Percentiles rank a stretch among this genome's conserved stretches.
Conservation (phyloP, 495 filamentous ascomycete genomes). For the Aspergillus nidulans region DNA sequence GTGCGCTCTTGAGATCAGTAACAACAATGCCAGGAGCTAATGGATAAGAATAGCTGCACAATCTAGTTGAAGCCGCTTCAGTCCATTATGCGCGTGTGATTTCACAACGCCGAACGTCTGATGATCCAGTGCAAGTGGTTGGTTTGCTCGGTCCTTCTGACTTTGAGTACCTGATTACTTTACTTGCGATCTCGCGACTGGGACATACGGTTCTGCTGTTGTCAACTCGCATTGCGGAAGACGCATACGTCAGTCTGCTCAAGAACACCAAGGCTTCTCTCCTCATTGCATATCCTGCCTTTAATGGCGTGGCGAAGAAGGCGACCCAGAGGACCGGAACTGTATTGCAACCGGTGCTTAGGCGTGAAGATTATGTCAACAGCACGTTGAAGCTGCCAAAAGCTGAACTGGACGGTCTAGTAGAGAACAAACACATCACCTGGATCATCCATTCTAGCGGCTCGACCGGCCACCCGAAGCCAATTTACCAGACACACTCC, state of each 20-base stretch:
- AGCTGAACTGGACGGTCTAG: conserved; percentile 17
- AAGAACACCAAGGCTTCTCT: conserved; percentile 22
- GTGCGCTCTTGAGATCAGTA: neutral
- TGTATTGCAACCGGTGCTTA: conserved; percentile 9
- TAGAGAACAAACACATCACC: conserved; percentile 21
- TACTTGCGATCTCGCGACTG: conserved; percentile 39
- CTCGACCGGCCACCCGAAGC: conserved; percentile 38
- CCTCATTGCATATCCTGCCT: conserved; percentile 17
- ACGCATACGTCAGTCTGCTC: conserved; percentile 38
- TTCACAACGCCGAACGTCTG: conserved; percentile 20
- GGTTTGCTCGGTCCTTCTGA: conserved; percentile 39
- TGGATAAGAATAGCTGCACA: conserved; percentile 18
- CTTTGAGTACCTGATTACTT: conserved; percentile 40
- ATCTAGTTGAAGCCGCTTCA: conserved; percentile 29
- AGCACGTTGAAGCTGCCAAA: conserved; percentile 1
- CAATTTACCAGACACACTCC: conserved; percentile 39
- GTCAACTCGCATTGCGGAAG: conserved; percentile 40
- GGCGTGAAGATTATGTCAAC: conserved; percentile 6
- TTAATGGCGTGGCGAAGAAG: conserved; percentile 15
- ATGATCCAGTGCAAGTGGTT: conserved; percentile 36
- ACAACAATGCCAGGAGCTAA: neutral
- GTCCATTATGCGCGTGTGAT: conserved; percentile 19
- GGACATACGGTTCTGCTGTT: conserved; percentile 46
- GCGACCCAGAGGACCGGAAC: conserved; percentile 13
- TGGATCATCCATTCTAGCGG: conserved; percentile 46